Evolutionary conservation across 306 rosid species (phyloP), one percentile per base, ranked within the genome.

Genomic region (Cucumis hystrix): DNA sequence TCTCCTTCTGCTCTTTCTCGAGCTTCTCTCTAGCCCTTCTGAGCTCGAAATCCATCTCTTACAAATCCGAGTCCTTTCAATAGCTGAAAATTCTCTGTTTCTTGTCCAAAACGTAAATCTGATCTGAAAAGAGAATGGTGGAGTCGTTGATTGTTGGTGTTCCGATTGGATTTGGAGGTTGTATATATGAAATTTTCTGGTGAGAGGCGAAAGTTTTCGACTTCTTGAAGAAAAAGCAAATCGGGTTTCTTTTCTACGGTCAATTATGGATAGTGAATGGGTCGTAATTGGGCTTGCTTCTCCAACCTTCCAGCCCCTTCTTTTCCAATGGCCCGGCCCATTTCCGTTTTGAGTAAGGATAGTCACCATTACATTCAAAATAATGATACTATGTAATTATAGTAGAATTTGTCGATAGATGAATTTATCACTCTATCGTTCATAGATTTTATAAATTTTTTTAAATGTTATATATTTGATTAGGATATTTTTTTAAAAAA

Each of bases 1-100:
- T 67, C 88, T 88, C 97, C 73, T 75, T 90, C 85, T 95, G 99
- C 84, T 95, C 99, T 79, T 85, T 95, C 70, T 85, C 93, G 70
- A 95, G 85, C 86, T 91, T 95, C 91, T 95, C 99, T 78, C 97
- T 86, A 78, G 99, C 97, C 80, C 92, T 86, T 72, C 97, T 77
- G 61, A 95, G 87, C 83, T 95, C 99, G 64, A 89, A 95, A 89
- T 92, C 97, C 99, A 95, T 94, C 20, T 16, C 81, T 69, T 78
- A 18, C 54, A 6, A 25, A 21, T 70, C 77, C 72, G 49, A 74
- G 45, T 49, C 79, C 57, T 62, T 56, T 75, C n/a, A 30, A 4
- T 6, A 17, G 35, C 14, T 18, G 78, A 54, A 21, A 1, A 15
- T 7, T 52, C 56, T 54, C 16, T 37, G 10, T 3, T 35, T 20